phyloP scores from a whole-genome alignment of 2,329 filamentous ascomycete genomes.

The Aspergillus sp. region DNA sequence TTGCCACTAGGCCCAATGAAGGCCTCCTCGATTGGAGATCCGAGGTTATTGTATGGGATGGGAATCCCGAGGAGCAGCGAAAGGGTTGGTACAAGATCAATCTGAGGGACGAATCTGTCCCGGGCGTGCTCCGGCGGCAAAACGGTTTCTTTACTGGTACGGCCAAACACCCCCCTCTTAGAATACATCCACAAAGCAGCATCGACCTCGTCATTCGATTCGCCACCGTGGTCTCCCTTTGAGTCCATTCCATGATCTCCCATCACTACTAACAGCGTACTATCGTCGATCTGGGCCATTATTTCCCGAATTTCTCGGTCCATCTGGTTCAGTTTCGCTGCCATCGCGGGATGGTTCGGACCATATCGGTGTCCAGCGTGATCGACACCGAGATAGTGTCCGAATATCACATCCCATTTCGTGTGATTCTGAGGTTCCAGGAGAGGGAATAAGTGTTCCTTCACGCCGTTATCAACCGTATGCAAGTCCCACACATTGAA shows the following conservation, averaged over 20 bases:
- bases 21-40: slow-evolving; percentile 88
- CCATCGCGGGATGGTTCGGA: slow-evolving; percentile 89
- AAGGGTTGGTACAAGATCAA: slow-evolving; percentile 91
- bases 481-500: slow-evolving; percentile 99
- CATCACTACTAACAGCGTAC: slow-evolving; percentile 91
- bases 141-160: slow-evolving; percentile 61
- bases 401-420: slow-evolving; percentile 92
- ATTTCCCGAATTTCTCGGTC: slow-evolving; percentile 73
- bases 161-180: slow-evolving; percentile 79
- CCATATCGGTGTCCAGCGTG: slow-evolving; percentile 97
- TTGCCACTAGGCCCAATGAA: slow-evolving; percentile 71
- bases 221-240: slow-evolving; percentile 97
- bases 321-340: slow-evolving; percentile 88
- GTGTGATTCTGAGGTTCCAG: slow-evolving; percentile 63
- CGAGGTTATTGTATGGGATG: slow-evolving; percentile 94
- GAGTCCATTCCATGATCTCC: slow-evolving; percentile 99
- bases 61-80: slow-evolving; percentile 85
- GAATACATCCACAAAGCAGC: slow-evolving; percentile 99
- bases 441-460: slow-evolving; percentile 78
- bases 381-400: slow-evolving; percentile 91
- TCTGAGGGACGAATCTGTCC: slow-evolving; percentile 72
- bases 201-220: slow-evolving; percentile 93
- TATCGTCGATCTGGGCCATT: slow-evolving; percentile 71
- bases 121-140: slow-evolving; percentile 69
- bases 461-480: slow-evolving; percentile 93